Evolutionary conservation across 345 rosid genomes (phyloP), one percentile per base, ranked within the genome.

Genomic region (Salix purpurea): DNA sequence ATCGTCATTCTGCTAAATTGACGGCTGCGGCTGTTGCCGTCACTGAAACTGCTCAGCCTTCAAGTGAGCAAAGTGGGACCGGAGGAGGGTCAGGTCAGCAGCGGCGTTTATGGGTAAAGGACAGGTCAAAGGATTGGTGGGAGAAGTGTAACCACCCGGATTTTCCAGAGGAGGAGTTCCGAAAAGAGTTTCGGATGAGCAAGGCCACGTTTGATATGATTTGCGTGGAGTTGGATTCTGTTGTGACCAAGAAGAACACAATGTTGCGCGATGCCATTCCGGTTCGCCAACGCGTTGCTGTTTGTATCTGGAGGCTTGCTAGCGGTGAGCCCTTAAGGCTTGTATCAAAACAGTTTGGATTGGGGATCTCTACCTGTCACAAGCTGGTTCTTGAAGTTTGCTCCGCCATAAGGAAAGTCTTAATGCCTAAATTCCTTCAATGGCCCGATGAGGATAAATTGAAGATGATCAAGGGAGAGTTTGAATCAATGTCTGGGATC

Each of bases 111-210:
- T 94, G 98, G 98, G 98, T 92, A 56, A 94, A 94, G 70, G 93
- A 91, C 68, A 80, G 98, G 76, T 88, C 94, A 0, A 91, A 92
- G 48, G 97, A 90, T 64, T 94, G 97, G 98, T 94, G 98, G 97
- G 96, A 92, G 26, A 58, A 84, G 52, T 86, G 91, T 4, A 90
- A 78, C 82, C 86, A 76, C 34, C 90, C 87, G 9, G 93, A 90
- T 71, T 91, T 86, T 18, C 90, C 96, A 0, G 94, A 89, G 15
- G 91, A 89, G 19, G 91, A 92, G 75, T 94, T 94, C 82, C 82
- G 85, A 71, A 86, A 83, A 19, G 91, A 85, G 64, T 92, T 94
- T 69, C 81, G 96, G 71, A 94, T 92, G 98, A 90, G 97, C 69
- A 90, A 86, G 66, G 85, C 91, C 5, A 94, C 98, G 60, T 94